Base-by-base conservation (phyloP, 345 rosid genomes). In the Boechera stricta region DNA sequence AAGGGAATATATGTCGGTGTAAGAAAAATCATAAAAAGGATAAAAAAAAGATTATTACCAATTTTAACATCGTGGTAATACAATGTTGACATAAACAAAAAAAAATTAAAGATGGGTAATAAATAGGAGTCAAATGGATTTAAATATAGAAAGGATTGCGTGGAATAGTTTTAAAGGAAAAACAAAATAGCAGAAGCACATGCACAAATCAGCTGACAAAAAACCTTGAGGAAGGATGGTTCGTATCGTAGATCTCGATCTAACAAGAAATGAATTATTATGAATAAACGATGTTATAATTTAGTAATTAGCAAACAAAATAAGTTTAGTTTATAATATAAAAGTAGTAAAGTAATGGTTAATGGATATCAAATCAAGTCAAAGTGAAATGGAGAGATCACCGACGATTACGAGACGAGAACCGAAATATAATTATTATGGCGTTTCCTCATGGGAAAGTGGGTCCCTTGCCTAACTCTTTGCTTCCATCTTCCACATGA, bases 401-500 rank as follows among this genome's bases (percentile, higher is more conserved):
- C 29, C 29, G 29, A 28, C 82, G 85, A 75, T 74, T 74, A 75
- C 18, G 77, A 67, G 51, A 54, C 29, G 41, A 70, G 69, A 69
- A 77, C 59, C 72, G 68, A 82, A 80, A 78, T 56, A 56, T 61
- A 42, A 64, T 31, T 44, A 82, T 72, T 65, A 66, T 51, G 29
- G 29, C 24, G 24, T 21, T 21, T 21, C 24, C 79, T 75, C 79
- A 51, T 76, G 80, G 71, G 72, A 64, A 21, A 55, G 59, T 57
- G 78, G 83, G 84, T 31, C 85, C 84, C 81, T 63, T 70, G 76
- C 80, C 80, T 45, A 70, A 72, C 69, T 8, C 77, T 81, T 79
- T 72, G 38, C 83, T 85, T 79, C 79, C 41, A 71, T 51, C 79
- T 75, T 63, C 78, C 86, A 80, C 86, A 83, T 80, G 84, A 67